Evolutionary conservation across 345 rosid genomes (phyloP), one percentile per base, ranked within the genome.

Genomic region (Eucalyptus pauciflora): DNA sequence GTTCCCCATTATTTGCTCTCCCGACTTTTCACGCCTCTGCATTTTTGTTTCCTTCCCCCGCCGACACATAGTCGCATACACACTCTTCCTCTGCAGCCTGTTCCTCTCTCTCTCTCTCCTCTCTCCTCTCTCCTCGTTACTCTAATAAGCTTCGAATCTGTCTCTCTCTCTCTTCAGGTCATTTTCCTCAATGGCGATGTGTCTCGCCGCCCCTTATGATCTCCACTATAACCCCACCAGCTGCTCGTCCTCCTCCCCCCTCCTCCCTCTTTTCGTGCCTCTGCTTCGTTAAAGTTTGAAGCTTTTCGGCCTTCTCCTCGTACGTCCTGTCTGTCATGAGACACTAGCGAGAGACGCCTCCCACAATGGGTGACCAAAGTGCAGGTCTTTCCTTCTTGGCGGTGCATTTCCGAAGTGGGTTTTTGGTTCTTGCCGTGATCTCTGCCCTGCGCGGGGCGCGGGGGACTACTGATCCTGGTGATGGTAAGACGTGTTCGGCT

Each of bases 381-480:
- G 33, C 50, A 46, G 67, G 67, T 69, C 37, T 83, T 76, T 87
- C 64, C 89, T 50, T 48, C 48, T 88, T 18, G 76, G 46, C 86
- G 0, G 9, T 51, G 88, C 89, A n/a, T 67, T 93, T 89, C 6
- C 69, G 86, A n/a, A 56, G 88, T 86, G 89, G 87, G 83, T 86
- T 88, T 29, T 64, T 64, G 90, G 86, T 31, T 48, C 60, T 89
- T 67, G 87, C 87, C 43, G 88, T 50, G 86, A 87, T 91, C 90
- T 88, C 87, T 62, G 64, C 54, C 48, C 88, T 90, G 17, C 91
- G 91, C 85, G 83, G 89, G 51, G 93, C 90, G 81, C 92, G 86
- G 50, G 90, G 90, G 88, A 87, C 89, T 51, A 93, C 95, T n/a
- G 94, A 93, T 91, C 86, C 94, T 49, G 12, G 90, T 37, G 95